A percentile compares a stretch with the other conserved stretches of the same genome.
These are phyloP conservation scores for Daldinia caldariorum DNA, from an alignment of 495 filamentous ascomycete species.

Conservation along the genomic window DNA sequence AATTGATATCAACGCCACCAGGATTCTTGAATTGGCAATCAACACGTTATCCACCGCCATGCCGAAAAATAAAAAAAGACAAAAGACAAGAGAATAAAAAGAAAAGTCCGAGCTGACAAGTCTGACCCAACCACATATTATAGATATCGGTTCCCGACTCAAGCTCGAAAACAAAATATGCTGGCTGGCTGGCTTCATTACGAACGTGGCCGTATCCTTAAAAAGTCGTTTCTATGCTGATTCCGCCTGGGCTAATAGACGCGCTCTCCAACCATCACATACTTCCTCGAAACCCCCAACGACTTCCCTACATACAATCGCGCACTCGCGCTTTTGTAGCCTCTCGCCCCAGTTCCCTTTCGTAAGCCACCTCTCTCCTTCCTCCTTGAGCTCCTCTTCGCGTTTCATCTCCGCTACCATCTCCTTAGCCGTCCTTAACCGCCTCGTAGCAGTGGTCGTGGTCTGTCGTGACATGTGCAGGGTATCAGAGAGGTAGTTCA, in stretches of 20 bases:
- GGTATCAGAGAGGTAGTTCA: conserved; percentile 88
- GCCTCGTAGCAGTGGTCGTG: conserved; percentile 77
- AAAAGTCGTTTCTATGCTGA: conserved; percentile 37
- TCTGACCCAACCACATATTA: conserved; percentile 16
- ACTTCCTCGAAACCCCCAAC: conserved; percentile 91
- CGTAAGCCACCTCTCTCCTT: conserved; percentile 82
- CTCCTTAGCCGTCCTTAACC: conserved; percentile 78
- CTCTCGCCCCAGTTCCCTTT: conserved; percentile 82
- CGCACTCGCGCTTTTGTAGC: conserved; percentile 78
- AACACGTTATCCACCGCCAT: conserved; percentile 34
- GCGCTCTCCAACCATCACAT: conserved; percentile 68
- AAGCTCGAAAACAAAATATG: background rate
- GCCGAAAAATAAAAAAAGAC: conserved; percentile 23
- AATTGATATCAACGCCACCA: conserved; percentile 32
- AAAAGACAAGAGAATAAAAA: background rate
- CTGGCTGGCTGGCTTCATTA: conserved; percentile 7
- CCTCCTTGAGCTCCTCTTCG: conserved; percentile 82
- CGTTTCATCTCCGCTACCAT: conserved; percentile 82
- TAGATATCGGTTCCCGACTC: conserved; percentile 4
- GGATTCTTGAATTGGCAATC: conserved; percentile 21
- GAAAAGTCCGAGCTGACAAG: conserved; percentile 20
- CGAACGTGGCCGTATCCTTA: background rate
- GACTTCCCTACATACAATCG: conserved; percentile 80
- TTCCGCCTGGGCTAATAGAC: conserved; percentile 60
- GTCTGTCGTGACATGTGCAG: conserved; percentile 94